These are phyloP conservation scores for Astathelohania contejeani DNA, from an alignment of 371 early-diverging fungal species.

Conservation along the genomic window DNA sequence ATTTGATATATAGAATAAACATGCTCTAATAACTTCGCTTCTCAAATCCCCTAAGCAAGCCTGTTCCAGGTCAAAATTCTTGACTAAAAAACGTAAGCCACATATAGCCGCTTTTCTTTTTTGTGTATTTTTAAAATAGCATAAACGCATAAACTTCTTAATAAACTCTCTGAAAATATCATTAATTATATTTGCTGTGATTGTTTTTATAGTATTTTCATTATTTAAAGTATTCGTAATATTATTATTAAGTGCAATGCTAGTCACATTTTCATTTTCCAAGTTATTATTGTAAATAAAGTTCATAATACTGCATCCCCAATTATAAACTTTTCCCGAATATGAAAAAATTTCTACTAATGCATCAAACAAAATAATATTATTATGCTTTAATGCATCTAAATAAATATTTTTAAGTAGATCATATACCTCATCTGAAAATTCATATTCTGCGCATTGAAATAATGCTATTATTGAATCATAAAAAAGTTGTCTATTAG, in stretches of 20 bases:
- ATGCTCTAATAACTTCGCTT: neutral
- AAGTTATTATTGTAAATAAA: neutral
- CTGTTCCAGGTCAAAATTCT: neutral
- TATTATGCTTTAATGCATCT: neutral
- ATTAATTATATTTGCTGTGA: neutral
- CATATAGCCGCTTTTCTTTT: neutral
- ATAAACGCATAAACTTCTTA: neutral
- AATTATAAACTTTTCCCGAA: neutral
- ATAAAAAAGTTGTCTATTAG: neutral
- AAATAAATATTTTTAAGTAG: too few species aligned
- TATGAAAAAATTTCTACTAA: neutral
- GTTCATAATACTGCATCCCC: neutral
- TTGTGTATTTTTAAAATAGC: neutral
- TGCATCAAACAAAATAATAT: neutral
- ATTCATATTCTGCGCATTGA: neutral
- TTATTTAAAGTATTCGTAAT: too few species aligned
- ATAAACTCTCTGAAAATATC: neutral
- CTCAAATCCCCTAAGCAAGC: neutral
- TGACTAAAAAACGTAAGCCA: neutral
- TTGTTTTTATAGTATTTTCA: neutral
- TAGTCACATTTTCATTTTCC: neutral
- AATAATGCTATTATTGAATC: conserved; percentile 1
- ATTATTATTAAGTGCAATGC: neutral
- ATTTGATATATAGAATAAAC: neutral
- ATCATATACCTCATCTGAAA: neutral